These are phyloP conservation scores for Paramecium tetraurelia DNA, from an alignment of 73 alveolate species.

Conservation along the genomic window DNA sequence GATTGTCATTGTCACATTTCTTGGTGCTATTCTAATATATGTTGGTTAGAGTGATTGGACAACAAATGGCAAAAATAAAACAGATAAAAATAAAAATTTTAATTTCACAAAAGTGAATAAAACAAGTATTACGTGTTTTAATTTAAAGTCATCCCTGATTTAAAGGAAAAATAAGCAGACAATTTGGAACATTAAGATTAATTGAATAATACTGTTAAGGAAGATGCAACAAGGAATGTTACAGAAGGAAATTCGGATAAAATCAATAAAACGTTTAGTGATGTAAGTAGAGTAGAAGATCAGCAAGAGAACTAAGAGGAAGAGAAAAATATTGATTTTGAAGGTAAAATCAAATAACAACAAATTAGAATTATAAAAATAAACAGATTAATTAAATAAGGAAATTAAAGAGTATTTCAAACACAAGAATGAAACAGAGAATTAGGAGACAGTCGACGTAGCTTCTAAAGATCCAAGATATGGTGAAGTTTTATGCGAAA, in stretches of 20 bases:
- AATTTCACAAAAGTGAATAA: neutral
- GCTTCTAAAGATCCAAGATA: neutral
- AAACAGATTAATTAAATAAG: neutral
- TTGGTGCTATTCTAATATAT: neutral
- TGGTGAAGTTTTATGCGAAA: neutral
- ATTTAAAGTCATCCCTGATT: neutral
- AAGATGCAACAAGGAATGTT: neutral
- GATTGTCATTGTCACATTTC: neutral
- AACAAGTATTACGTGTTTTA: conserved; percentile 3
- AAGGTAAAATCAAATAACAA: neutral
- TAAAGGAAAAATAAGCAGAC: neutral
- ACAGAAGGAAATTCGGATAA: neutral
- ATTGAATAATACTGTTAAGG: neutral
- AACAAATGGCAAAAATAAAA: neutral
- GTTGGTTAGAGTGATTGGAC: neutral
- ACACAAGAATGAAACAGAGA: neutral
- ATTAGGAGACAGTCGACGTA: neutral
- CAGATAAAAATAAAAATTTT: neutral
- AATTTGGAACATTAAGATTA: neutral
- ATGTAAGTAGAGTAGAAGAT: neutral
- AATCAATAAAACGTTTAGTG: neutral
- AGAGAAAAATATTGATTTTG: neutral
- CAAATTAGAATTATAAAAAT: neutral
- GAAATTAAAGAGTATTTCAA: neutral
- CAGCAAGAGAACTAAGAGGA: neutral